Evolutionary conservation across 345 rosid species (phyloP).

Genomic region (Pistacia vera): DNA sequence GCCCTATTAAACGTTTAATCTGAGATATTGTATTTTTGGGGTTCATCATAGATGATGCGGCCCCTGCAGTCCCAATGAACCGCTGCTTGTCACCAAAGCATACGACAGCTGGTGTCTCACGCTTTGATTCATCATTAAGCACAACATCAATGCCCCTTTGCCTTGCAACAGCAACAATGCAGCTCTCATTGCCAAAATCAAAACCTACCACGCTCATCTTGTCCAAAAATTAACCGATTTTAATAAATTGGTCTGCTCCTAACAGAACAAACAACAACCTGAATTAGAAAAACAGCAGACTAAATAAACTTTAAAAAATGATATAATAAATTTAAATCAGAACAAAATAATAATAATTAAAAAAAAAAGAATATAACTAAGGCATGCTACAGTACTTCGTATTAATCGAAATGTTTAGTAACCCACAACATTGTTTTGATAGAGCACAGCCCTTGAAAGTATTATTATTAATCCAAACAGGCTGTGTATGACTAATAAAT

Average conservation of each 20-base stretch:
- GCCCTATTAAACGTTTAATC: conserved; percentile 83
- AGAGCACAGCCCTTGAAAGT: no score
- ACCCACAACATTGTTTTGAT: no score
- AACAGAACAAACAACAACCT: conserved; percentile 1
- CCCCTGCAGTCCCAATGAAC: conserved; percentile 96
- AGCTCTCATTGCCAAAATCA: conserved; percentile 95
- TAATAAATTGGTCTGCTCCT: not conserved
- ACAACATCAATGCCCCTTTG: conserved; percentile 99
- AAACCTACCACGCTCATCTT: conserved; percentile 98
- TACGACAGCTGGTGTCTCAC: conserved; percentile 93
- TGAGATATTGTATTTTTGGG: conserved; percentile 93
- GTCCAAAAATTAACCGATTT: conserved; percentile 2
- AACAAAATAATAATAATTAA: not conserved
- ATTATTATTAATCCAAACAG: no score
- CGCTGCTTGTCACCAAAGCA: conserved; percentile 98
- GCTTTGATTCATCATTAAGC: conserved; percentile 97
- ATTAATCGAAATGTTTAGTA: no score
- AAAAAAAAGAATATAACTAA: not conserved
- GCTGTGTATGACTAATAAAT: no score
- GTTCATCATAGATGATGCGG: conserved; percentile 94
- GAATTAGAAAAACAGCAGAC: not conserved
- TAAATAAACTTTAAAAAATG: not conserved
- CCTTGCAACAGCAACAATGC: conserved; percentile 97
- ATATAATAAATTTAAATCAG: not conserved
- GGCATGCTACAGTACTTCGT: no score